A percentile compares a stretch with the other conserved stretches of the same genome.
These are phyloP conservation scores for Hygrophoropsis aurantiaca DNA, from an alignment of 768 basidiomycete genomes.

Conservation along the genomic window DNA sequence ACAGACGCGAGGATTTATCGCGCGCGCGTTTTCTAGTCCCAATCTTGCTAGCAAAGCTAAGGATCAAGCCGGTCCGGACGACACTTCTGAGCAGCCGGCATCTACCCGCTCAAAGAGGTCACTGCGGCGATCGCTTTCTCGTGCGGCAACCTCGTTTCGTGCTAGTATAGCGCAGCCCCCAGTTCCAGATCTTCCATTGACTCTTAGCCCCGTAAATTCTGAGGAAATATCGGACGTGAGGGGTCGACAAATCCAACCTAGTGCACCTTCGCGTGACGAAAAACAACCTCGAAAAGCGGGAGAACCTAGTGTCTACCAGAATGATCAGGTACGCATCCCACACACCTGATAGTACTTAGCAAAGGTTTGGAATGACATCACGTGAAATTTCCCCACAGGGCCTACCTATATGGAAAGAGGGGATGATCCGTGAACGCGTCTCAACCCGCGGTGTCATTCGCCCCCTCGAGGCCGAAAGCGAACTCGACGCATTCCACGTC, in stretches of 20 bases:
- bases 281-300: conserved; percentile 49
- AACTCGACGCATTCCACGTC: conserved; percentile 66
- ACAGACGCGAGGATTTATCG: conserved; percentile 1
- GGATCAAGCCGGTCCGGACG: neutral
- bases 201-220: conserved; percentile 1
- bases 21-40: conserved; percentile 6
- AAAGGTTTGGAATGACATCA: conserved; percentile 3
- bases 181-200: conserved; percentile 13
- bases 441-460: conserved; percentile 82
- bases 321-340: conserved; percentile 42
- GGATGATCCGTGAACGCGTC: conserved; percentile 91
- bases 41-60: conserved; percentile 1
- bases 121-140: conserved; percentile 10
- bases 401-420: conserved; percentile 38
- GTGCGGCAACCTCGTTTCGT: conserved; percentile 13
- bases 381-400: conserved; percentile 26
- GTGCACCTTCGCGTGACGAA: conserved; percentile 8
- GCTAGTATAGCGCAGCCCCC: conserved; percentile 11
- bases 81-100: neutral
- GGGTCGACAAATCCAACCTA: conserved; percentile 16
- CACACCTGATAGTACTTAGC: neutral
- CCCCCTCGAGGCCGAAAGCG: conserved; percentile 68
- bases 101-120: neutral
- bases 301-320: conserved; percentile 55
- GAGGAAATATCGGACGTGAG: conserved; percentile 17